A percentile compares a stretch with the other conserved stretches of the same genome.
Conservation (phyloP, 345 rosid species). For the Mallotus nudiflorus region DNA sequence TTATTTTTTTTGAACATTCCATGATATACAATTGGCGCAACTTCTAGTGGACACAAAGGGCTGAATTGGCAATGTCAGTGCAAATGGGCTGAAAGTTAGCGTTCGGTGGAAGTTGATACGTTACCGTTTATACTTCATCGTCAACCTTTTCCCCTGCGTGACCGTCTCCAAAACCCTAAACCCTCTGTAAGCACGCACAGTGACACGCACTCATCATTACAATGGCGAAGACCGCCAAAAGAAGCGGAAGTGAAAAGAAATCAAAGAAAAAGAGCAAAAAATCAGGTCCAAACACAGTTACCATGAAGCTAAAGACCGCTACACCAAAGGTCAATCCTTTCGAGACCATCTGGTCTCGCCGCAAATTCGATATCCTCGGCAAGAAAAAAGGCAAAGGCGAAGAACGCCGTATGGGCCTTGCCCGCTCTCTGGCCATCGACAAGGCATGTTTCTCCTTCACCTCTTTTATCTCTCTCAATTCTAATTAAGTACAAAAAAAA, state of each 20-base stretch:
- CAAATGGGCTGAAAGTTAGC: too few relatives aligned
- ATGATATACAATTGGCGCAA: too few relatives aligned
- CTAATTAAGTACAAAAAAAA: too few relatives aligned
- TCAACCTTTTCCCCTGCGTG: too few relatives aligned
- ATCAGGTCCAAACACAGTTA: conserved; percentile 50
- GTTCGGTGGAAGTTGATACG: too few relatives aligned
- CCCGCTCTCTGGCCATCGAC: conserved; percentile 67
- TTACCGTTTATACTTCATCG: too few relatives aligned
- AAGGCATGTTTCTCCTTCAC: conserved; percentile 36
- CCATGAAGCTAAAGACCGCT: conserved; percentile 57
- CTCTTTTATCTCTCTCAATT: neutral
- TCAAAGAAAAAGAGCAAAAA: conserved; percentile 41
- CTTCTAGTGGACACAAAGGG: too few relatives aligned
- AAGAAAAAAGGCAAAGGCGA: conserved; percentile 83
- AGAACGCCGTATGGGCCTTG: conserved; percentile 63
- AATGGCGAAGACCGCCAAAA: conserved; percentile 17
- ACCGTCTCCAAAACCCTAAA: conserved; percentile 28
- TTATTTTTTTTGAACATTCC: too few relatives aligned
- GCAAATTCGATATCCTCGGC: conserved; percentile 85
- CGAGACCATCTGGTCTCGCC: conserved; percentile 81
- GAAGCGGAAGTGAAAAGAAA: conserved; percentile 14
- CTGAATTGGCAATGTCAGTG: too few relatives aligned
- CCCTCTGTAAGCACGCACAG: neutral
- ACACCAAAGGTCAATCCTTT: conserved; percentile 56
- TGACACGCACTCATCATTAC: neutral